phyloP scores from a whole-genome alignment of 768 basidiomycete genomes.

The Calocybe gangraenosa region DNA sequence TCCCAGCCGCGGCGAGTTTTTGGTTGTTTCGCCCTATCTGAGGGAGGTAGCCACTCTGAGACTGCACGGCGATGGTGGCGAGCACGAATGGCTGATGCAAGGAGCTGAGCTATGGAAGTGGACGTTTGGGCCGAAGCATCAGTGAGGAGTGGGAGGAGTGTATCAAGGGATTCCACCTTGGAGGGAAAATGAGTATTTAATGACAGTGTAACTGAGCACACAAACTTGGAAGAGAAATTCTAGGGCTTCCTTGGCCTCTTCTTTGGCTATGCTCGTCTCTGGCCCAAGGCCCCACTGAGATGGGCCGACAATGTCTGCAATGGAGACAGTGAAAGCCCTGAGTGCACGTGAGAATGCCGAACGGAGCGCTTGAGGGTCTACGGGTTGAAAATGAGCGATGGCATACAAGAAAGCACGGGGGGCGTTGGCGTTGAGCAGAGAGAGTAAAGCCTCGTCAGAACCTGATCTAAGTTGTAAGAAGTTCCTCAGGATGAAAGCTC shows the following conservation, averaged over 20 bases:
- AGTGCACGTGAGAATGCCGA: constrained; percentile 63
- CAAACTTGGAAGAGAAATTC: constrained; percentile 58
- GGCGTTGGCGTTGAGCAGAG: constrained; percentile 54
- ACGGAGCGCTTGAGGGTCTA: constrained; percentile 37
- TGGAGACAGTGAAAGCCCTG: constrained; percentile 50
- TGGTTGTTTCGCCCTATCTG: constrained; percentile 38
- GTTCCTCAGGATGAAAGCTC: neutral
- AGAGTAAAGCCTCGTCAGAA: constrained; percentile 55
- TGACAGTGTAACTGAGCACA: neutral
- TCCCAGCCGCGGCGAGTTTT: constrained; percentile 67
- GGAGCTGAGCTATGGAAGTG: constrained; percentile 55
- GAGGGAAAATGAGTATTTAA: neutral
- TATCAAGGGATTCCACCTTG: constrained; percentile 59
- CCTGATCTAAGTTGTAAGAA: constrained; percentile 36
- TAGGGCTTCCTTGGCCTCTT: constrained; percentile 53
- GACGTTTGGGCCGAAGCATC: constrained; percentile 23
- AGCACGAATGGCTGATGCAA: constrained; percentile 48
- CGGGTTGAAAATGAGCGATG: constrained; percentile 41
- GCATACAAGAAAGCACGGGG: constrained; percentile 60
- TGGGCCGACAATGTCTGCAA: constrained; percentile 68
- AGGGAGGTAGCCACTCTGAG: constrained; percentile 58
- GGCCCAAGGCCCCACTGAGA: constrained; percentile 60
- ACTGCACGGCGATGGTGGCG: constrained; percentile 46
- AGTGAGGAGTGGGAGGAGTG: constrained; percentile 61
- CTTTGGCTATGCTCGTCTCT: constrained; percentile 35